Evolutionary conservation across 192 early-diverging fungal species (phyloP).

Genomic region (Coemansia sp.): DNA sequence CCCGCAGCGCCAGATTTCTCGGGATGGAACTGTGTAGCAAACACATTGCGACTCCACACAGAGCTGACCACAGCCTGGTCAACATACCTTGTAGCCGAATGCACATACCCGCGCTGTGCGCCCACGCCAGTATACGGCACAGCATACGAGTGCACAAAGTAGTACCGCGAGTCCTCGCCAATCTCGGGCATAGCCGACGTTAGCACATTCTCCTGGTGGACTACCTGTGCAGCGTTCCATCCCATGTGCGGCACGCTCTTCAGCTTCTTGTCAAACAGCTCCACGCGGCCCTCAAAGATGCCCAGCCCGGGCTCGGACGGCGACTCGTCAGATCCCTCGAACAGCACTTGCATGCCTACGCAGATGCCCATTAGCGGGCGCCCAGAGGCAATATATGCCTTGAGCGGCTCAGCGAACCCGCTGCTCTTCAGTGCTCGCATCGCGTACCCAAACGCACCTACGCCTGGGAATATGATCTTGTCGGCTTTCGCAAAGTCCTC

Average conservation of each 20-base stretch:
- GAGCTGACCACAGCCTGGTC: constrained; percentile 85
- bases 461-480: constrained; percentile 98
- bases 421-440: constrained; percentile 76
- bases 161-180: constrained; percentile 71
- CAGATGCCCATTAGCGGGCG: constrained; percentile 98
- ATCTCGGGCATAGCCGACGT: constrained; percentile 34
- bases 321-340: constrained; percentile 88
- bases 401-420: constrained; percentile 81
- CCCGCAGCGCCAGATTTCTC: constrained; percentile 97
- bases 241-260: constrained; percentile 99
- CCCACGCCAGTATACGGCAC: constrained; percentile 62
- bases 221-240: constrained; percentile 73
- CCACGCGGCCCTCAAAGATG: constrained; percentile 74
- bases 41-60: constrained; percentile 82
- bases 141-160: constrained; percentile 99
- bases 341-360: constrained; percentile 96
- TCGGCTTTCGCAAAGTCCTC: constrained; percentile 90
- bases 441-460: constrained; percentile 94
- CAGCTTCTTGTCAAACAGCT: constrained; percentile 63
- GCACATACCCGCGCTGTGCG: constrained; percentile 68
- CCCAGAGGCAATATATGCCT: constrained; percentile 81
- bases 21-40: constrained; percentile 99
- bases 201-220: constrained; percentile 2
- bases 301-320: constrained; percentile 81
- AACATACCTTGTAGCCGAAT: constrained; percentile 86